These are phyloP conservation scores for Colletotrichum incanum DNA, from an alignment of 2,329 filamentous ascomycete genomes.

Conservation along the genomic window DNA sequence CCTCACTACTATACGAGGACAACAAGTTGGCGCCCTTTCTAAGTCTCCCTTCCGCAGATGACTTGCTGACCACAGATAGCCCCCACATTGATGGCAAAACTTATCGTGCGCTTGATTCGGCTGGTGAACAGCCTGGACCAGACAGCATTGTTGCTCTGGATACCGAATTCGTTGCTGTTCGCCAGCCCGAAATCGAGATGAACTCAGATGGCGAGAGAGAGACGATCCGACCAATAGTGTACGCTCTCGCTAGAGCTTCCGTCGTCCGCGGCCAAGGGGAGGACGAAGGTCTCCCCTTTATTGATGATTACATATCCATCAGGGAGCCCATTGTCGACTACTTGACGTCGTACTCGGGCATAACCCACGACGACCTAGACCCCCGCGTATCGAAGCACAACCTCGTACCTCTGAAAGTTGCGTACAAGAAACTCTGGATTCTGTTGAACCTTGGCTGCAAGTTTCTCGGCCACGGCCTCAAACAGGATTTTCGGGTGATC, in stretches of 20 bases:
- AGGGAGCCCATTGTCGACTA: conserved; percentile 95
- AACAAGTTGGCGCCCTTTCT: conserved; percentile 59
- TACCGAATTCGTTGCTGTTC: conserved; percentile 94
- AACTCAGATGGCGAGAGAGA: conserved; percentile 94
- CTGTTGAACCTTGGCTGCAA: conserved; percentile 93
- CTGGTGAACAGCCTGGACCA: conserved; percentile 77
- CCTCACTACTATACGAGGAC: conserved; percentile 86
- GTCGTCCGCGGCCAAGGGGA: conserved; percentile 86
- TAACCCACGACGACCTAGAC: conserved; percentile 88
- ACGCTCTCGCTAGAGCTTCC: conserved; percentile 93
- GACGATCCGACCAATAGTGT: conserved; percentile 91
- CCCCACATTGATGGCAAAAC: conserved; percentile 64
- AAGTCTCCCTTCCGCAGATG: no score
- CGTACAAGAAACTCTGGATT: conserved; percentile 98
- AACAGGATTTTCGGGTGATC: conserved; percentile 97
- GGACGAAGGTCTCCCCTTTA: conserved; percentile 87
- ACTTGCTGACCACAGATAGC: conserved; percentile 53
- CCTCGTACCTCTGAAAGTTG: conserved; percentile 88
- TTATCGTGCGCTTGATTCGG: conserved; percentile 71
- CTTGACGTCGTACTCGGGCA: conserved; percentile 93
- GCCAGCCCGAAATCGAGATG: conserved; percentile 95
- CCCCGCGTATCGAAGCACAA: conserved; percentile 84
- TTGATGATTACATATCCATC: conserved; percentile 97
- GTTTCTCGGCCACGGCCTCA: conserved; percentile 94
- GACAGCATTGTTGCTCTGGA: conserved; percentile 90